A percentile compares a stretch with the other conserved stretches of the same genome.
phyloP scores from a whole-genome alignment of 2,329 filamentous ascomycete species.

The Botrytis squamosa region DNA sequence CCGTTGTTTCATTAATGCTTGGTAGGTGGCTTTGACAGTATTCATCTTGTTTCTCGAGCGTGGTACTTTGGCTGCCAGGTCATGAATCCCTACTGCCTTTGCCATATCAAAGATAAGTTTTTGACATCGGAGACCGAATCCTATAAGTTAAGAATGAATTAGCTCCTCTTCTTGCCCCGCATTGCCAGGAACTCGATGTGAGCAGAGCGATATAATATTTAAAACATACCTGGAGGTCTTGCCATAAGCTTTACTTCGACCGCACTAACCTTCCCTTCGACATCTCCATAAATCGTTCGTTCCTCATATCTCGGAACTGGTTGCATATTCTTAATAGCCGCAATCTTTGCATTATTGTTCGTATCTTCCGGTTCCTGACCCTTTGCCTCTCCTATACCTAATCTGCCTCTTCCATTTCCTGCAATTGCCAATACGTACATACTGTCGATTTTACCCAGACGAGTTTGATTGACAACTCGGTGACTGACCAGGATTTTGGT shows the following conservation, averaged over 20 bases:
- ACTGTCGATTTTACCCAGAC: slow-evolving; percentile 87
- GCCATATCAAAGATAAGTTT: slow-evolving; percentile 94
- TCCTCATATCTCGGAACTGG: slow-evolving; percentile 90
- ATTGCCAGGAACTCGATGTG: background rate
- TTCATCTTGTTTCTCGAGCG: slow-evolving; percentile 96
- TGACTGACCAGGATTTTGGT: slow-evolving; percentile 73
- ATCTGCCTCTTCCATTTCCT: slow-evolving; percentile 79
- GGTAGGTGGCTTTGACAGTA: slow-evolving; percentile 85
- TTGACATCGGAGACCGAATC: slow-evolving; percentile 90
- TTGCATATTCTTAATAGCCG: slow-evolving; percentile 87
- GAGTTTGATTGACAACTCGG: slow-evolving; percentile 85
- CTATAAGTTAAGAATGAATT: slow-evolving; percentile 46
- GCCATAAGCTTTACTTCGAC: slow-evolving; percentile 78
- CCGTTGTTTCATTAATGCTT: slow-evolving; percentile 79
- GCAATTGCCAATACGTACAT: slow-evolving; percentile 75
- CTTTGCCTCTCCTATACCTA: slow-evolving; percentile 91
- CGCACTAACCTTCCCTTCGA: slow-evolving; percentile 83
- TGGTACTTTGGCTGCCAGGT: slow-evolving; percentile 79
- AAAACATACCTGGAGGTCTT: slow-evolving; percentile 76
- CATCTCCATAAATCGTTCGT: slow-evolving; percentile 84
- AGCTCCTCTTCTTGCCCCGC: background rate
- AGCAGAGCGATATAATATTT: background rate
- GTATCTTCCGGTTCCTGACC: slow-evolving; percentile 71
- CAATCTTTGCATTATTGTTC: slow-evolving; percentile 68
- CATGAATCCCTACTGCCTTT: slow-evolving; percentile 79